Conservation (phyloP, 306 rosid genomes). For the Sphenostylis stenocarpa region DNA sequence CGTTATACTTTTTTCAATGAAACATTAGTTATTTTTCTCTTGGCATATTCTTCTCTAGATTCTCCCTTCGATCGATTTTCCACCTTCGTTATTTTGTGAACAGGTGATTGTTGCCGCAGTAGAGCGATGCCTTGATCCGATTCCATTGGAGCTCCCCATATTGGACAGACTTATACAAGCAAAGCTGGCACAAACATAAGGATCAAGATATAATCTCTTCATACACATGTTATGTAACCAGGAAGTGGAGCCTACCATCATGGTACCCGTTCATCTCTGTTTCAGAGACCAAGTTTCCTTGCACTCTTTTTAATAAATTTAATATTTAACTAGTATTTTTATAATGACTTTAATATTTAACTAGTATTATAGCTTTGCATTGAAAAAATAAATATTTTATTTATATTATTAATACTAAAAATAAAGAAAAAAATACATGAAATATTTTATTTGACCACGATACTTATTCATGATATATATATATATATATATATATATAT, state of each 20-base stretch:
- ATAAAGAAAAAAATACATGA: too few species aligned
- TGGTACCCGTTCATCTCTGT: slow-evolving; percentile 10
- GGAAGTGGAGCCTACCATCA: slow-evolving; percentile 17
- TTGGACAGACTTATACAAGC: slow-evolving; percentile 81
- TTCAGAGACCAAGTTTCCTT: background rate
- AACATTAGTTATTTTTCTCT: too few species aligned
- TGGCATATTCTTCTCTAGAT: background rate
- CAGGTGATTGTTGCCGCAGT: slow-evolving; percentile 86
- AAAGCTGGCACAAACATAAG: slow-evolving; percentile 56
- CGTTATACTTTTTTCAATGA: too few species aligned
- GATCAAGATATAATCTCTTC: slow-evolving; percentile 47
- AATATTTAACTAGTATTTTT: background rate
- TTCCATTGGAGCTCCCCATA: slow-evolving; percentile 78
- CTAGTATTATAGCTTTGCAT: background rate
- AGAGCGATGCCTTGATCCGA: slow-evolving; percentile 91
- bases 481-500: too few species aligned
- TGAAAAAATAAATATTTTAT: background rate
- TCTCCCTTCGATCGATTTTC: background rate
- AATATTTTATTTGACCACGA: background rate
- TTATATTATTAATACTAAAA: background rate
- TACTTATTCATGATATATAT: too few species aligned
- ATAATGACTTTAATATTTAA: background rate
- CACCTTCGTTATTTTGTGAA: slow-evolving; percentile 1
- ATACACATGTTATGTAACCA: slow-evolving; percentile 18
- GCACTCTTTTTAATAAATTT: background rate